Conservation (phyloP, 1,139 yeast genomes). For the Tardiomyces depauwii region DNA sequence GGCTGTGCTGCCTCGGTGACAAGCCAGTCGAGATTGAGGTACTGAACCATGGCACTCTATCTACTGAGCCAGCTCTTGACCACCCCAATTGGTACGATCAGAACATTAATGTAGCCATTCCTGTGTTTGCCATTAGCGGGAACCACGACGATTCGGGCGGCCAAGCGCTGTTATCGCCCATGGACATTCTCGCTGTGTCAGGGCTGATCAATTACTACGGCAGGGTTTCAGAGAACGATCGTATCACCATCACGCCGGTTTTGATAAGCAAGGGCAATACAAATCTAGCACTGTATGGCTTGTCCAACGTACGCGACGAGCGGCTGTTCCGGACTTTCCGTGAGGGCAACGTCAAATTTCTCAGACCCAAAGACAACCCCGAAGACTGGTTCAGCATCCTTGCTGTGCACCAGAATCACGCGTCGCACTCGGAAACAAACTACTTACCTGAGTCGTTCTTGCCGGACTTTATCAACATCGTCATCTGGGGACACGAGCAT, state of each 20-base stretch:
- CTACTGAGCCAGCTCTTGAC: slow-evolving; percentile 47
- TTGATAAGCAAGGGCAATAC: slow-evolving; percentile 74
- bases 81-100: slow-evolving; percentile 85
- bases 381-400: slow-evolving; percentile 74
- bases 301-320: slow-evolving; percentile 85
- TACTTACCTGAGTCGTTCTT: slow-evolving; percentile 76
- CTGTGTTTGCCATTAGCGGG: slow-evolving; percentile 89
- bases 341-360: slow-evolving; percentile 68
- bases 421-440: slow-evolving; percentile 69
- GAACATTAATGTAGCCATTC: slow-evolving; percentile 79
- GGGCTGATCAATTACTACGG: slow-evolving; percentile 92
- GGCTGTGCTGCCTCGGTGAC: slow-evolving; percentile 73
- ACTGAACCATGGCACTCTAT: slow-evolving; percentile 62
- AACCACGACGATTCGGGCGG: slow-evolving; percentile 98
- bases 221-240: slow-evolving; percentile 63
- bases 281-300: slow-evolving; percentile 75
- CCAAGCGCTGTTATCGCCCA: slow-evolving; percentile 70
- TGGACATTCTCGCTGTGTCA: slow-evolving; percentile 71
- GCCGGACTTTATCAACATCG: slow-evolving; percentile 70
- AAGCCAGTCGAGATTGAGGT: slow-evolving; percentile 80
- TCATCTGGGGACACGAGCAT: slow-evolving; percentile 98
- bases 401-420: slow-evolving; percentile 84
- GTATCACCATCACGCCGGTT: slow-evolving; percentile 66
- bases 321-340: slow-evolving; percentile 72
- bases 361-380: slow-evolving; percentile 45